These are phyloP conservation scores for Arthrocladium fulminans DNA, from an alignment of 2,329 filamentous ascomycete species.

Conservation along the genomic window DNA sequence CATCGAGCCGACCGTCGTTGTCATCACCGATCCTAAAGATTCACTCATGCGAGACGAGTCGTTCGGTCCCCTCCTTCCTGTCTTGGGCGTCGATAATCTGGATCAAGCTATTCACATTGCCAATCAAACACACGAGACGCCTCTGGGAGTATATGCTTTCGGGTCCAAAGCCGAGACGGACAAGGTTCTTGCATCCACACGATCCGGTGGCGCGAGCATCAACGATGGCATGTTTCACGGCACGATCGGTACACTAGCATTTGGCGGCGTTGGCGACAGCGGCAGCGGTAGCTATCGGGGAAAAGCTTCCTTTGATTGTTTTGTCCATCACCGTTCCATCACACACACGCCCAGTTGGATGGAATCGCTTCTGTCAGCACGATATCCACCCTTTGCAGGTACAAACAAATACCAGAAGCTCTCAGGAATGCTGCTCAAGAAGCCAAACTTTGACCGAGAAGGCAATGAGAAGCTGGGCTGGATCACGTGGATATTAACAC, in stretches of 20 bases:
- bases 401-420: slow-evolving; percentile 43
- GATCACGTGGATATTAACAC: slow-evolving; percentile 20
- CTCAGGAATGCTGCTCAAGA: slow-evolving; percentile 41
- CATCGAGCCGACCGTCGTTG: slow-evolving; percentile 89
- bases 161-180: slow-evolving; percentile 70
- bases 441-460: slow-evolving; percentile 53
- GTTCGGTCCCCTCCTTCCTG: slow-evolving; percentile 85
- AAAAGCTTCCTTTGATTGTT: slow-evolving; percentile 56
- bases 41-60: slow-evolving; percentile 73
- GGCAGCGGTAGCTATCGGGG: slow-evolving; percentile 72
- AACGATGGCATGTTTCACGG: slow-evolving; percentile 60
- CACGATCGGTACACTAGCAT: slow-evolving; percentile 61
- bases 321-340: slow-evolving; percentile 52
- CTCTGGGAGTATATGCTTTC: slow-evolving; percentile 76
- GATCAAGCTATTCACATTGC: slow-evolving; percentile 77
- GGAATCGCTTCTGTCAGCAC: slow-evolving; percentile 46
- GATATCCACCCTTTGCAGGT: slow-evolving; percentile 53
- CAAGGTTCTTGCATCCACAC: slow-evolving; percentile 55
- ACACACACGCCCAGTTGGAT: slow-evolving; percentile 54
- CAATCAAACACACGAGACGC: slow-evolving; percentile 72
- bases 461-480: slow-evolving; percentile 30
- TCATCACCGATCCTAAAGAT: slow-evolving; percentile 66
- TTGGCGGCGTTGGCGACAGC: slow-evolving; percentile 75
- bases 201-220: slow-evolving; percentile 56
- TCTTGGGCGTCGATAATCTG: slow-evolving; percentile 68